Conservation (phyloP, 208 protist species). For the Leishmania gerbilli region DNA sequence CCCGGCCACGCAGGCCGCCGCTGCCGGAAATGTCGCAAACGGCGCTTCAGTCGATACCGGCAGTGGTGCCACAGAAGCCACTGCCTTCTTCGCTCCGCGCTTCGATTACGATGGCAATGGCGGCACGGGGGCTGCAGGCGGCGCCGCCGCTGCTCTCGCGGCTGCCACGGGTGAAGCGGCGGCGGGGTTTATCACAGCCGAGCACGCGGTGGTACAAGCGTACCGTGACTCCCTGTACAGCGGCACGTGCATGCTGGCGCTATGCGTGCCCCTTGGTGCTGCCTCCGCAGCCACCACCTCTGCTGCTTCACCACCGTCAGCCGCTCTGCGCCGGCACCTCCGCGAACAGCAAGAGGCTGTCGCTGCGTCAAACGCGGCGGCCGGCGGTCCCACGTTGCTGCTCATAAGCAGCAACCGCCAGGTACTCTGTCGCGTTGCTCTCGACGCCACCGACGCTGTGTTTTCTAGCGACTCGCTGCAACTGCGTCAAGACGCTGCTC, state of each 20-base stretch:
- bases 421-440: conserved; percentile 19
- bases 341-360: not conserved
- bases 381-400: conserved; percentile 7
- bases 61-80: not conserved
- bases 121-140: not conserved
- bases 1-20: not conserved
- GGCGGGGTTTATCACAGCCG: conserved; percentile 35
- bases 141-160: not conserved
- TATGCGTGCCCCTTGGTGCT: conserved; percentile 45
- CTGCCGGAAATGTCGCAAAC: not conserved
- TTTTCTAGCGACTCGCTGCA: conserved; percentile 10
- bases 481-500: conserved; percentile 17
- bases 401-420: conserved; percentile 29
- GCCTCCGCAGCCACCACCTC: conserved; percentile 9
- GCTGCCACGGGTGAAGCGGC: not conserved
- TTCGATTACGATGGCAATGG: conserved; percentile 5
- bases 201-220: conserved; percentile 47
- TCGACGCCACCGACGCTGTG: conserved; percentile 15
- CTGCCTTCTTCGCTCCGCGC: conserved; percentile 7
- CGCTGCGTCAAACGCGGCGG: not conserved
- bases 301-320: conserved; percentile 2
- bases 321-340: conserved; percentile 3
- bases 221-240: conserved; percentile 47
- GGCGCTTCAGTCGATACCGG: not conserved
- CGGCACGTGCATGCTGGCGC: conserved; percentile 52